Evolutionary conservation across 2,329 filamentous ascomycete genomes (phyloP), one percentile per base, ranked within the genome.

Genomic region (Stagonosporopsis cucurbitacearum): DNA sequence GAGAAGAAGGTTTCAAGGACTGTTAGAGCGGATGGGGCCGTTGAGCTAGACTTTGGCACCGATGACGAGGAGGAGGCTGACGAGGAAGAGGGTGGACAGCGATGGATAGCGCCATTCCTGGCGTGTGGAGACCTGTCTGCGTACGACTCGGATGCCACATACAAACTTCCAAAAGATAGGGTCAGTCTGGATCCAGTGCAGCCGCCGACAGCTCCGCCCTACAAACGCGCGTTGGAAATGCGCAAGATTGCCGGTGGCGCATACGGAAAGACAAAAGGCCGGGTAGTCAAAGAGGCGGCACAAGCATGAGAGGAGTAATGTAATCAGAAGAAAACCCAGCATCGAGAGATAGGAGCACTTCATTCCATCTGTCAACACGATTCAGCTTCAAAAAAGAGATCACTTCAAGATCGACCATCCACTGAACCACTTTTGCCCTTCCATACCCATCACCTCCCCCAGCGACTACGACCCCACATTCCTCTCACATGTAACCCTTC

Each of bases 91-190:
- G 70, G 75, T 46, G 81, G 86, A 57, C 75, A 81, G 26, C 81
- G 89, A 46, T 98, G 94, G 92, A 94, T 98, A 65, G 92, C 93
- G 3, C 92, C 94, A 0, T 99, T 99, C 73, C 85, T 99, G 68
- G 93, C 95, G n/a, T 99, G 95, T 74, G 95, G 95, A 41, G 95
- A 99, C 77, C 82, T 99, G 49, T 96, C 92, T 22, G 88, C 91
- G 11, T 99, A 93, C 79, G 95, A 99, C 79, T 92, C 94, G 0
- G 95, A 99, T 80, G 94, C 95, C 4, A 95, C 93, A 4, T 97
- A 98, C 76, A 86, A 90, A 64, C 81, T 99, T 17, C 93, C 95
- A 0, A 89, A 93, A 57, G 90, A 92, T 63, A 86, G 96, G 70
- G 85, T 96, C 48, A 93, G 89, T 64, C 83, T 98, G 44, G 92